Base-by-base conservation (phyloP, 192 early-diverging fungal species). In the Mortierella claussenii region DNA sequence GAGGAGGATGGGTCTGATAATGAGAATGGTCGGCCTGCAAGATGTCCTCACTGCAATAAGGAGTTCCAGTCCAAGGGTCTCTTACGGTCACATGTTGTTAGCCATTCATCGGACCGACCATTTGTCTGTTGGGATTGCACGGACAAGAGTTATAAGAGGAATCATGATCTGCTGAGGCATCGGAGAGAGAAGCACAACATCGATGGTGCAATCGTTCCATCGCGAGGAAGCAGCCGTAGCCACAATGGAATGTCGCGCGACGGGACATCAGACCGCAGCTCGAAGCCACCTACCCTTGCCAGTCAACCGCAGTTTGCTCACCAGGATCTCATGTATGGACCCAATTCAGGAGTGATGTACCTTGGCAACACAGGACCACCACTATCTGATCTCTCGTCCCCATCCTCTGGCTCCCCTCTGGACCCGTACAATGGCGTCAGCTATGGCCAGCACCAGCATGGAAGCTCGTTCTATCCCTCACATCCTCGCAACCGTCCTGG, bases 81-180 rank as follows among this genome's bases (percentile, higher is more conserved):
- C 17, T 51, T 76, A 7, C 40, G 73, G 4, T 76, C 73, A 9
- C 73, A 76, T 44, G 27, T 76, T 18, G 73, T 76, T 2, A 60
- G 57, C 27, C 73, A 76, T 30, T 65, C 64, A 3, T 59, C 57
- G 0, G 73, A 66, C n/a, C 49, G 64, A 0, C 73, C 73, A 1
- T 76, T 66, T 44, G 64, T 66, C 26, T 76, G 73, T 31, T 51
- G 56, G 36, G 53, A 66, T 2, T 76, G 73, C 24, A 32, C 55
- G 18, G 73, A 59, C 46, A 76, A 76, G 47, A 54, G 58, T 13
- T 76, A 76, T 33, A 76, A 76, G 47, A 57, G 73, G n/a, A 76
- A 76, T 45, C 73, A 76, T 24, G 73, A 76, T 32, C 48, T 76
- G 23, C 64, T 76, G 4, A 37, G 73, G 12, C 73, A 76, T 37